Evolutionary conservation across 1,284 basidiomycete species (phyloP).

Genomic region (Termitomyces sp.): DNA sequence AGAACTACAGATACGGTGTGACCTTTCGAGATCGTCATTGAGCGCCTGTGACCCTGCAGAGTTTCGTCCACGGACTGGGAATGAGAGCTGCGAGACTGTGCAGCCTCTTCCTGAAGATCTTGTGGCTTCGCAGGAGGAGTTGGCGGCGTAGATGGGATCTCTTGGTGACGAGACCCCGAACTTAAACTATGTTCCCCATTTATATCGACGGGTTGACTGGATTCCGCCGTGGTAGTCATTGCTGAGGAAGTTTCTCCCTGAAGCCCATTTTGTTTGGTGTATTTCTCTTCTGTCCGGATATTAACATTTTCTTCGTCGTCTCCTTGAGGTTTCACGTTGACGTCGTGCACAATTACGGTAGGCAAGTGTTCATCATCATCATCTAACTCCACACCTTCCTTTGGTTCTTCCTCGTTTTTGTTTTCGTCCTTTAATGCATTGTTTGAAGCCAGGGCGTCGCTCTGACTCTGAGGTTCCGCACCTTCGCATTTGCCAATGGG

Average conservation of each 20-base stretch:
- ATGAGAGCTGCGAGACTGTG: not conserved
- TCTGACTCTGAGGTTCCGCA: not conserved
- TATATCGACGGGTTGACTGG: constrained; percentile 1
- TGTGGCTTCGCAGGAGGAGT: constrained; percentile 17
- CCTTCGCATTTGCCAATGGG: not conserved
- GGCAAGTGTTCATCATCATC: constrained; percentile 1
- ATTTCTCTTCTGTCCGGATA: not conserved
- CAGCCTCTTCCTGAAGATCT: constrained; percentile 1
- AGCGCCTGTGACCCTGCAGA: constrained; percentile 40
- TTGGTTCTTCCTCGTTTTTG: not conserved
- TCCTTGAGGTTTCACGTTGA: not conserved
- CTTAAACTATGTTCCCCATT: not conserved
- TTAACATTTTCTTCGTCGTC: not conserved
- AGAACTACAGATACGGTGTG: constrained; percentile 72
- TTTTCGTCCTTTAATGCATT: not conserved
- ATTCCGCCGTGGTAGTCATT: not conserved
- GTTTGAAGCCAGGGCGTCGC: not conserved
- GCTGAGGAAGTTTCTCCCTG: not conserved
- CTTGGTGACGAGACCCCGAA: not conserved
- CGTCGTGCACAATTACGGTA: not conserved
- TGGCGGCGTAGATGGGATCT: constrained; percentile 9
- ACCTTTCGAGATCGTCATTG: constrained; percentile 68
- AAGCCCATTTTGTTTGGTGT: not conserved
- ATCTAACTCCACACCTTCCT: not conserved
- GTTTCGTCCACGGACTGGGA: constrained; percentile 1